Base-by-base conservation (phyloP, 2,329 filamentous ascomycete species). In the Dactylellina leptospora region DNA sequence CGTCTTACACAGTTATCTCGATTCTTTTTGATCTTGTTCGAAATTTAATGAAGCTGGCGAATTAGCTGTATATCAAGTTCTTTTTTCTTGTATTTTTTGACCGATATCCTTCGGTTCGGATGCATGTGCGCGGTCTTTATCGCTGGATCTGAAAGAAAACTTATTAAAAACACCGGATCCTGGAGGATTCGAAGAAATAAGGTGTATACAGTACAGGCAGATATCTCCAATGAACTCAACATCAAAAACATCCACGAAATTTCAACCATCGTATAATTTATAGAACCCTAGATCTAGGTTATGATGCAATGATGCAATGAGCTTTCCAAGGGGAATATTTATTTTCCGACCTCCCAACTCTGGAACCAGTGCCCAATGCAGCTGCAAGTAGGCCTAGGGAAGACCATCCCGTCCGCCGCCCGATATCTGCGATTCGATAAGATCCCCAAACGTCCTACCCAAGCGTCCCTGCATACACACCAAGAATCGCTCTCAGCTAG, bases 191-290 rank as follows among this genome's bases (percentile, higher is more conserved):
- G n/a, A 11, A 18, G 20, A 58, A 54, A 25, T 44, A 4, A 25
- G 28, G 25, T 62, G 51, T 42, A 56, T 23, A 25, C 50, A 47
- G 40, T 18, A 33, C 22, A 11, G 42, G 60, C 33, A 66, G 61
- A 66, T 58, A 58, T 66, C 51, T 66, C 61, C 61, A 58, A 66
- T 66, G 42, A 66, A 38, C 51, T 28, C 38, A 53, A 42, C n/a
- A 36, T 6, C 30, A 33, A 33, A 33, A 33, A 33, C 30, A n/a
- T n/a, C n/a, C n/a, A n/a, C n/a, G n/a, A n/a, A n/a, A n/a, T n/a
- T n/a, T n/a, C n/a, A n/a, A n/a, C n/a, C n/a, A n/a, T n/a, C n/a
- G n/a, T n/a, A n/a, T n/a, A n/a, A n/a, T n/a, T n/a, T n/a, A n/a
- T n/a, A n/a, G n/a, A n/a, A n/a, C n/a, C n/a, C n/a, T n/a, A n/a